phyloP scores from a whole-genome alignment of 2,329 filamentous ascomycete genomes.

The Neophaeococcomyces mojaviensis region DNA sequence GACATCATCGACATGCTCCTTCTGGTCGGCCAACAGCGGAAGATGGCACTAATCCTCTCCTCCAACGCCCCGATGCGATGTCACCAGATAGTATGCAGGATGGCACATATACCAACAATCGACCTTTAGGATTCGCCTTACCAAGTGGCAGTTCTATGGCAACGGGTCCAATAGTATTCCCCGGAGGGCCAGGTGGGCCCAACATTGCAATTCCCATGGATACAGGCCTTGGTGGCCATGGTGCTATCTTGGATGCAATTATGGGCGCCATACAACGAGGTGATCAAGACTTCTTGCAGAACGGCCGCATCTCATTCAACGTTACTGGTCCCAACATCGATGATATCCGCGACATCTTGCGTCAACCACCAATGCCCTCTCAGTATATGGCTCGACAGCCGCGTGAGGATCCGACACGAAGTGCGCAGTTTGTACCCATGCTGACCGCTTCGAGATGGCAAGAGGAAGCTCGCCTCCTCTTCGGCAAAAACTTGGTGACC shows the following conservation, averaged over 20 bases:
- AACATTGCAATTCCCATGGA: constrained; percentile 3
- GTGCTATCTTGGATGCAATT: constrained; percentile 40
- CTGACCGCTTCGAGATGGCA: constrained; percentile 73
- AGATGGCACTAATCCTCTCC: constrained; percentile 78
- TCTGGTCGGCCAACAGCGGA: constrained; percentile 53
- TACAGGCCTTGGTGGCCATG: constrained; percentile 24
- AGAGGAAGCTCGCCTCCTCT: constrained; percentile 83
- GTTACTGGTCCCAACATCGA: constrained; percentile 30
- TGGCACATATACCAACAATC: neutral
- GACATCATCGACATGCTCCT: constrained; percentile 22
- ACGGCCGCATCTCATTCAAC: constrained; percentile 46
- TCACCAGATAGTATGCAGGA: neutral
- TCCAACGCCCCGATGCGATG: constrained; percentile 51
- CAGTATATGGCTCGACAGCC: constrained; percentile 18
- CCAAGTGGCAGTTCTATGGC: neutral
- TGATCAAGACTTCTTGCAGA: constrained; percentile 34
- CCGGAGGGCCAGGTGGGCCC: neutral
- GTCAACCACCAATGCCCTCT: constrained; percentile 28
- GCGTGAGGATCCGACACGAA: constrained; percentile 51
- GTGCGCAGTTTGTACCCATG: constrained; percentile 65
- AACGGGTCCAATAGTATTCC: neutral
- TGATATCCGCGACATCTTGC: constrained; percentile 24
- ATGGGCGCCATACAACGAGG: constrained; percentile 47
- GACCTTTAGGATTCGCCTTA: neutral
- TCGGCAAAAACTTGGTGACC: constrained; percentile 61